phyloP scores from a whole-genome alignment of 2,329 filamentous ascomycete species.

The Decorospora gaudefroyi region DNA sequence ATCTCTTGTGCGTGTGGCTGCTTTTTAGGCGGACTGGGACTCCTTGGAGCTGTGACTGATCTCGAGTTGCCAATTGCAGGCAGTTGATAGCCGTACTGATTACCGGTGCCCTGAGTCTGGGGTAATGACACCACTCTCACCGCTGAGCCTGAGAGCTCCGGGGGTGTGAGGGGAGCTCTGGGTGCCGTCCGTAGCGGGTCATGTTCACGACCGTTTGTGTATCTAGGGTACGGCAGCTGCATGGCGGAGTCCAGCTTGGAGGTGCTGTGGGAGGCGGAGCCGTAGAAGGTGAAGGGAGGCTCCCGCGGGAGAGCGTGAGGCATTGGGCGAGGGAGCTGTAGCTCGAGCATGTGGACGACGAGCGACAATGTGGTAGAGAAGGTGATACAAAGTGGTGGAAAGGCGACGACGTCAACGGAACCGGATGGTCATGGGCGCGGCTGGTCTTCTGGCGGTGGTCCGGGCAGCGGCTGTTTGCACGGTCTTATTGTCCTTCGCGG shows the following conservation, averaged over 20 bases:
- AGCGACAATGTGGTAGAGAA: conserved; percentile 7
- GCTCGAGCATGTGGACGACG: conserved; percentile 47
- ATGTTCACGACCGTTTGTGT: conserved; percentile 30
- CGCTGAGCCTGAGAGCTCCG: conserved; percentile 39
- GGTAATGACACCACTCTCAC: conserved; percentile 41
- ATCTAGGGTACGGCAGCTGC: conserved; percentile 42
- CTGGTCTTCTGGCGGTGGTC: conserved; percentile 9
- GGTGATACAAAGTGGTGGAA: conserved; percentile 14
- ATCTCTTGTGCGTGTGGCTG: conserved; percentile 29
- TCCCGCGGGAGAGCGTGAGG: conserved; percentile 47
- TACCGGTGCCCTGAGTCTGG: conserved; percentile 31
- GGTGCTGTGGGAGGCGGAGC: conserved; percentile 26
- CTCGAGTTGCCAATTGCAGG: conserved; percentile 46
- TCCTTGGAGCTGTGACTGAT: conserved; percentile 31
- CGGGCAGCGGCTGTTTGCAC: conserved; percentile 22
- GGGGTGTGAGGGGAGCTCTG: conserved; percentile 42
- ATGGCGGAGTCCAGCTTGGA: conserved; percentile 40
- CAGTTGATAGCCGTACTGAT: conserved; percentile 42
- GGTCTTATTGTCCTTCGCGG: conserved; percentile 24
- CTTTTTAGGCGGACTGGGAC: conserved; percentile 28
- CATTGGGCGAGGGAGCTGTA: conserved; percentile 50
- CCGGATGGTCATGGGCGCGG: conserved; percentile 22
- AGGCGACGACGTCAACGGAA: conserved; percentile 21
- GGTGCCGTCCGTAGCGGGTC: conserved; percentile 27
- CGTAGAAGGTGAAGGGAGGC: conserved; percentile 42